Conservation (phyloP, 176 grass and related monocot species). For the Cenchrus americanus region DNA sequence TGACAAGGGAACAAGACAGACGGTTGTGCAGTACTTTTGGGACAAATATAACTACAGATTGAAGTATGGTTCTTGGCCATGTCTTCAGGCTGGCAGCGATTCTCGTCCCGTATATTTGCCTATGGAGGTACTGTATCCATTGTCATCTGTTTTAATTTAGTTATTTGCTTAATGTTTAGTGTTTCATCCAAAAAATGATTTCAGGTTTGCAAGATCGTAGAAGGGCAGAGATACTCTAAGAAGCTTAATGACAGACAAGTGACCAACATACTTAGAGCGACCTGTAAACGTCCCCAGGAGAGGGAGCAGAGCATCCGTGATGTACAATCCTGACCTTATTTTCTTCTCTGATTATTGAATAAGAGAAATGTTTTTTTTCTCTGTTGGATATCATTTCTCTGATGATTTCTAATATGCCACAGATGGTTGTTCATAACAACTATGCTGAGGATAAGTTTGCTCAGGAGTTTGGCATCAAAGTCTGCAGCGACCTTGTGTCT, state of each 20-base stretch:
- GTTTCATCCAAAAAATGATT: slow-evolving; percentile 17
- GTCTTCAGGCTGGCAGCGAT: slow-evolving; percentile 79
- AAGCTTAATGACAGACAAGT: slow-evolving; percentile 83
- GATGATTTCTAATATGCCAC: not conserved
- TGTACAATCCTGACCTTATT: slow-evolving; percentile 30
- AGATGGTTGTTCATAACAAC: slow-evolving; percentile 75
- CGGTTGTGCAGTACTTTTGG: slow-evolving; percentile 74
- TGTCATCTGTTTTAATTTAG: not conserved
- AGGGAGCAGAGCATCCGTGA: slow-evolving; percentile 72
- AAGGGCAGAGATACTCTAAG: slow-evolving; percentile 81
- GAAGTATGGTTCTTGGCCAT: slow-evolving; percentile 55
- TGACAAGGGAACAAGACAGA: slow-evolving; percentile 43
- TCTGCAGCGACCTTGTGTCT: slow-evolving; percentile 52
- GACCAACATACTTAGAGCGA: slow-evolving; percentile 69
- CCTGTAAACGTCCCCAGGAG: slow-evolving; percentile 69
- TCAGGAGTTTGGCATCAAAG: slow-evolving; percentile 67
- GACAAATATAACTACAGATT: slow-evolving; percentile 59
- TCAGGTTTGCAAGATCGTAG: slow-evolving; percentile 76
- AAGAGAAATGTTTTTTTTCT: not conserved
- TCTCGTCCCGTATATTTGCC: slow-evolving; percentile 67
- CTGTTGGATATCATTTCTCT: not conserved
- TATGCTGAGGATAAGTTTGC: slow-evolving; percentile 67
- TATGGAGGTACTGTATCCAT: slow-evolving; percentile 62
- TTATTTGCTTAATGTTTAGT: not conserved
- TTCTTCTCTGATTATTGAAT: not conserved